Evolutionary conservation across 441 rosid genomes (phyloP).

Genomic region (Adansonia grandidieri): DNA sequence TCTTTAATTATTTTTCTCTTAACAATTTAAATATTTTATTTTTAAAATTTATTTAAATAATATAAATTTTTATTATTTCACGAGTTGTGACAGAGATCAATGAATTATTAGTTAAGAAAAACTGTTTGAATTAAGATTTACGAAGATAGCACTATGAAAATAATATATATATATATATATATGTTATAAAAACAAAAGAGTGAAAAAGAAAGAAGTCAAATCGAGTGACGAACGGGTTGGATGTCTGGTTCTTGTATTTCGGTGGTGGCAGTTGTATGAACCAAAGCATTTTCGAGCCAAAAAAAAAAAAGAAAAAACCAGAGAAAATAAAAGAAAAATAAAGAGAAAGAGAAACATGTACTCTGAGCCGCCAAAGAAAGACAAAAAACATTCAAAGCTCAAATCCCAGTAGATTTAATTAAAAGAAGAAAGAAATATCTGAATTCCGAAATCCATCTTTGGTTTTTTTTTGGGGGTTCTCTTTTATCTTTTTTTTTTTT

Average conservation of each 20-base stretch:
- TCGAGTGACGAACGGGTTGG: slow-evolving; percentile 1
- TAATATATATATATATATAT: too few relatives aligned
- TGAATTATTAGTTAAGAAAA: too few relatives aligned
- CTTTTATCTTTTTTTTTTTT: neutral
- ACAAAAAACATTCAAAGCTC: slow-evolving; percentile 32
- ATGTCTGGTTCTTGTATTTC: slow-evolving; percentile 32
- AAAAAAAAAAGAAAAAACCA: neutral
- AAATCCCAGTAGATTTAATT: slow-evolving; percentile 34
- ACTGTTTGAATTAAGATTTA: too few relatives aligned
- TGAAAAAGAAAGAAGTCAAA: neutral
- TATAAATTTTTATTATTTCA: too few relatives aligned
- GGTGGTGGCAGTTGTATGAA: slow-evolving; percentile 45
- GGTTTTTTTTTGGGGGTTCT: too few relatives aligned
- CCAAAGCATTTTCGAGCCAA: slow-evolving; percentile 27
- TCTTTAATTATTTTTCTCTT: too few relatives aligned
- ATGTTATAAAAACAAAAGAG: neutral
- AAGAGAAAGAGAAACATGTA: neutral
- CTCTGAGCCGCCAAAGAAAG: neutral
- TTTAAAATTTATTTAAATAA: too few relatives aligned
- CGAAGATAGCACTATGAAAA: neutral
- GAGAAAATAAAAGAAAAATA: neutral
- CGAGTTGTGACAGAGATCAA: too few relatives aligned
- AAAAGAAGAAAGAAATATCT: neutral
- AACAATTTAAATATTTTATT: too few relatives aligned
- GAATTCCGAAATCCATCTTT: too few relatives aligned